Evolutionary conservation across 176 grass and related monocot species (phyloP).

Genomic region (Juncus inflexus): DNA sequence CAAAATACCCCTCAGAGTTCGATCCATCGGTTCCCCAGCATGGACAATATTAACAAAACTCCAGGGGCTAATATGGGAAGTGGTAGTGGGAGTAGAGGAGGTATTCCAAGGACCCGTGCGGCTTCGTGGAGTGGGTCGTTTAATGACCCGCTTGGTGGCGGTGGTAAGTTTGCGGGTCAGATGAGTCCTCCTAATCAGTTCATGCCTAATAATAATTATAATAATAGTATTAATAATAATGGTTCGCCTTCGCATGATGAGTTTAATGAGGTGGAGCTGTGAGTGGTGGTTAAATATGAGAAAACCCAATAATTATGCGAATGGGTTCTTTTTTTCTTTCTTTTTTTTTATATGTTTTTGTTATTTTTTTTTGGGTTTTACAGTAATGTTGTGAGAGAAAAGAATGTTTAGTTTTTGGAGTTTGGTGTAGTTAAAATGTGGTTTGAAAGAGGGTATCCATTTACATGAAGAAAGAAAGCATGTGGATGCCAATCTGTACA

Average conservation of each 20-base stretch:
- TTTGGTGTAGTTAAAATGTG: slow-evolving; percentile 28
- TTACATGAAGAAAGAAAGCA: slow-evolving; percentile 13
- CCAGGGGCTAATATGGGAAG: slow-evolving; percentile 16
- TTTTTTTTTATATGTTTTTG: not conserved
- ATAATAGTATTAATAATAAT: slow-evolving; percentile 26
- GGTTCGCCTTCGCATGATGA: slow-evolving; percentile 47
- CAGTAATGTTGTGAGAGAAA: slow-evolving; percentile 23
- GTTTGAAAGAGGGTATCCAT: slow-evolving; percentile 25
- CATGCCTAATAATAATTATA: slow-evolving; percentile 27
- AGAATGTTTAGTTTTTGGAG: slow-evolving; percentile 24
- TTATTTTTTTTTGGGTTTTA: slow-evolving; percentile 16
- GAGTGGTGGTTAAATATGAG: not conserved
- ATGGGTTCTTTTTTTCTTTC: not conserved
- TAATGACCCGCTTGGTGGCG: slow-evolving; percentile 40
- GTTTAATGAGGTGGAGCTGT: slow-evolving; percentile 71
- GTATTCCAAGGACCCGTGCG: slow-evolving; percentile 51
- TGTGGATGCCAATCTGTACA: slow-evolving; percentile 32
- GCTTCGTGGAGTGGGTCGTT: slow-evolving; percentile 84
- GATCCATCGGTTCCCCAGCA: slow-evolving; percentile 64
- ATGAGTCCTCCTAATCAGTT: slow-evolving; percentile 27
- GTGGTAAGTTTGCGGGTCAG: slow-evolving; percentile 10
- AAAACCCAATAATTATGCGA: not conserved
- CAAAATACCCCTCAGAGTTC: slow-evolving; percentile 42
- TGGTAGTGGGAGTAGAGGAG: slow-evolving; percentile 23
- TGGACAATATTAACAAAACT: slow-evolving; percentile 46